Conservation (phyloP, 768 basidiomycete species). For the Tulasnella sp. region DNA sequence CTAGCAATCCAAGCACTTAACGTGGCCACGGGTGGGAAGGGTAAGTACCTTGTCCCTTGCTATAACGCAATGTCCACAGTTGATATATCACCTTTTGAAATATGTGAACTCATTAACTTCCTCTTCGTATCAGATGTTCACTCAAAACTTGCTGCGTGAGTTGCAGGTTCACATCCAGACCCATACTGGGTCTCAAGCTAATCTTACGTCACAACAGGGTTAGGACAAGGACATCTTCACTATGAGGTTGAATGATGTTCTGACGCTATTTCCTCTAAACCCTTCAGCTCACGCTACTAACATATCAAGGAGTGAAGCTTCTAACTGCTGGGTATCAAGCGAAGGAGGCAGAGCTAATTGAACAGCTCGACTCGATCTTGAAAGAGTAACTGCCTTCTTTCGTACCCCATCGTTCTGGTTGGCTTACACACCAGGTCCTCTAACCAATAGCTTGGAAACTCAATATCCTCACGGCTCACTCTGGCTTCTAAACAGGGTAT, state of each 20-base stretch:
- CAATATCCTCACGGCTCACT: constrained; percentile 57
- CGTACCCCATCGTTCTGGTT: neutral
- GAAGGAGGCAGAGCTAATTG: constrained; percentile 52
- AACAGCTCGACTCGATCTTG: constrained; percentile 53
- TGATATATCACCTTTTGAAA: neutral
- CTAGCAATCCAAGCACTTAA: constrained; percentile 59
- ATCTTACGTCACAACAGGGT: no score
- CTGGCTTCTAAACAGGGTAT: constrained; percentile 63
- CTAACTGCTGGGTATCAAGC: constrained; percentile 67
- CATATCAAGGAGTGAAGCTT: constrained; percentile 63
- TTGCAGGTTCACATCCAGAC: neutral
- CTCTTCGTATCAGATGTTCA: constrained; percentile 46
- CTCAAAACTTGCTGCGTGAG: constrained; percentile 64
- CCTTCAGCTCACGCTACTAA: constrained; percentile 54
- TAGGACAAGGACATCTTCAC: no score
- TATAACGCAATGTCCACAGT: no score
- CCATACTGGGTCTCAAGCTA: neutral
- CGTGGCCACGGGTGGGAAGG: constrained; percentile 48
- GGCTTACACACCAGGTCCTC: neutral
- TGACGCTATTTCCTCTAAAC: neutral
- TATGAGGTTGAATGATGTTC: no score
- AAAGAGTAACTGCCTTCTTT: constrained; percentile 35
- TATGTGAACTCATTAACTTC: neutral
- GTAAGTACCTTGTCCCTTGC: neutral
- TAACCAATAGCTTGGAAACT: constrained; percentile 37